Evolutionary conservation across 495 filamentous ascomycete species (phyloP), one percentile per base, ranked within the genome.

Genomic region (Delitschia confertaspora): DNA sequence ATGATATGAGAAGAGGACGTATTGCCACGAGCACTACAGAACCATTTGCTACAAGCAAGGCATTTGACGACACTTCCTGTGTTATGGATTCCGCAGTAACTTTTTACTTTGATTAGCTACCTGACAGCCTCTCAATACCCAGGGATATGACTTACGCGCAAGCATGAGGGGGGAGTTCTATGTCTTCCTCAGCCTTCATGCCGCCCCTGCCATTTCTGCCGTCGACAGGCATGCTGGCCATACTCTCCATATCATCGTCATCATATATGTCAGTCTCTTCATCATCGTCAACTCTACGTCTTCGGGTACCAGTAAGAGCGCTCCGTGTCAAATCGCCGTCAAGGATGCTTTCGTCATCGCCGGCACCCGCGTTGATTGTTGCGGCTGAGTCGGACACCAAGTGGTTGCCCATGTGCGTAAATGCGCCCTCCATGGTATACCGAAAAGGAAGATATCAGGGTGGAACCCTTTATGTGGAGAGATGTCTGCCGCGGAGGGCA

Each of bases 31-130:
- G 91, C 88, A 61, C 91, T 96, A 68, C 91, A 99, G 62, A 99
- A 99, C 91, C 91, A 99, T 59, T 99, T 99, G 69, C 75, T 86
- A 66, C 91, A 99, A 36, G 81, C 73, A 38, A 99, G 72, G 60
- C 91, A 99, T 65, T 94, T 95, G 40, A 96, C 91, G 39, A 96
- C 93, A 51, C 86, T 88, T 59, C 82, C 80, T 8, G 89, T 78
- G 47, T 91, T 93, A 64, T 99, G 91, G 49, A 99, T 99, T 41
- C 91, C 91, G 58, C 91, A 99, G 63, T 99, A 98, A 36, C 86
- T 93, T 54, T 14, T 40, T 19, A 23, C 10, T 10, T 29, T 24
- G 3, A 14, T 13, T 34, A 42, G 5, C 19, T 13, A 27, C 35
- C 9, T 65, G 51, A 11, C 16, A 13, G 18, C 13, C 40, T 18